Percentiles rank a stretch among this genome's conserved stretches.
Evolutionary conservation across 768 basidiomycete genomes (phyloP).

Genomic region (Chalciporus pseudorubinellus): DNA sequence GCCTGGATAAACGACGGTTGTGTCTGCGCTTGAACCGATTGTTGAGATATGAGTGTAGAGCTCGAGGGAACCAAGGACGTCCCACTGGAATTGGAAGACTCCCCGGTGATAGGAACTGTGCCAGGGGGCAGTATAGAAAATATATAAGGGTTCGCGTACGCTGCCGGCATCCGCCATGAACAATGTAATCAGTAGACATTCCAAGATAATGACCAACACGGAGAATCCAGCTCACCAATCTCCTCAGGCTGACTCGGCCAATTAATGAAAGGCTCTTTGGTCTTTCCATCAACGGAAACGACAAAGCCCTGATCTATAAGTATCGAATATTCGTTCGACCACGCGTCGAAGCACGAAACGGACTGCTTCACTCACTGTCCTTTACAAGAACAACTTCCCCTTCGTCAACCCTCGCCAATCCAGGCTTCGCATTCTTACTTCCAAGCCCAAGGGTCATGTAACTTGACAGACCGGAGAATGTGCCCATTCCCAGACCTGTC

Average conservation of each 20-base stretch:
- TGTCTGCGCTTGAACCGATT: constrained; percentile 22
- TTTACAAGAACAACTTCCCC: constrained; percentile 70
- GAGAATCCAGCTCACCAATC: constrained; percentile 43
- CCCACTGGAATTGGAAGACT: constrained; percentile 21
- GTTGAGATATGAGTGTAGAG: constrained; percentile 13
- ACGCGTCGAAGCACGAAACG: background rate
- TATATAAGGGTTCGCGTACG: constrained; percentile 74
- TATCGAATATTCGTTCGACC: background rate
- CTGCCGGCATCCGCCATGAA: constrained; percentile 47
- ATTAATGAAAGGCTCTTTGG: constrained; percentile 49
- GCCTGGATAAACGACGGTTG: constrained; percentile 46
- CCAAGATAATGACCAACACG: background rate
- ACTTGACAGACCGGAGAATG: constrained; percentile 69
- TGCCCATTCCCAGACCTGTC: constrained; percentile 51
- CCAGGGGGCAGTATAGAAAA: constrained; percentile 73
- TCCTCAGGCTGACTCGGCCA: constrained; percentile 88
- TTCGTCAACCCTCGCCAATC: constrained; percentile 51
- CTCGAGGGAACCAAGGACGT: constrained; percentile 7
- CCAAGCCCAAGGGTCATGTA: constrained; percentile 86
- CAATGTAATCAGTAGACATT: constrained; percentile 56
- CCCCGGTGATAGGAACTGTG: constrained; percentile 41
- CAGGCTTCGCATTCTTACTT: constrained; percentile 63
- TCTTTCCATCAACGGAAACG: constrained; percentile 58
- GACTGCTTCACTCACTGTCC: constrained; percentile 59
- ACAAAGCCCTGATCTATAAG: constrained; percentile 64